Base-by-base conservation (phyloP, 2,329 filamentous ascomycete genomes). In the Rasamsonia emersonii region DNA sequence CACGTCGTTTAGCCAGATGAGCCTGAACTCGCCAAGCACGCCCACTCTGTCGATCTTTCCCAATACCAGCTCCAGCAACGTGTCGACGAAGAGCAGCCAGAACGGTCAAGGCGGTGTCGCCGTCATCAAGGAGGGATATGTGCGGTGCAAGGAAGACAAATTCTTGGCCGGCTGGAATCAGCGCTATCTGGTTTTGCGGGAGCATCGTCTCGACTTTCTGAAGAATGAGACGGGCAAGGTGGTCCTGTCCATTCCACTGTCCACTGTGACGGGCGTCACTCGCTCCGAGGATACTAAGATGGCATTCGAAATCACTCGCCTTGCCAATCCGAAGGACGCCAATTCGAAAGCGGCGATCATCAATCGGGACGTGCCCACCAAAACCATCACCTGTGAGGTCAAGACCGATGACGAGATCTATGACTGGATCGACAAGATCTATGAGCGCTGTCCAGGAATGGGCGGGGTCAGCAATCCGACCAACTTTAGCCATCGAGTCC, bases 361-460 rank as follows among this genome's bases (percentile, higher is more conserved):
- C 31, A 82, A 83, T 27, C 79, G 86, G 43, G 89, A 95, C 43
- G 79, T 84, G 19, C 74, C 79, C 6, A 82, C 80, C 37, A 86
- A 83, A 56, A 83, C 85, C 3, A 75, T 95, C 32, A 86, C 91
- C 42, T 91, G 94, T 58, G 86, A 83, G 56, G 86, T 96, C 49
- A 93, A 95, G 62, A 82, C 79, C 35, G 91, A 98, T 51, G 89
- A 94, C 53, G 91, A 98, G 47, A 77, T 98, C 33, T 98, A 98
- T 60, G 86, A 93, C 50, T 98, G 91, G 91, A 94, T 96, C 51
- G 91, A 98, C 59, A 85, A 88, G 57, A 93, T 98, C 45, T 96
- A 96, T 57, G 86, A 89, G 47, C 82, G 89, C 43, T 96, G 89
- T 58, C 91, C 91, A 11, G 89, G 86, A 41, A 94, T 96, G 86